Conservation (phyloP, 2,329 filamentous ascomycete species). For the Chalaropsis thielavioides region DNA sequence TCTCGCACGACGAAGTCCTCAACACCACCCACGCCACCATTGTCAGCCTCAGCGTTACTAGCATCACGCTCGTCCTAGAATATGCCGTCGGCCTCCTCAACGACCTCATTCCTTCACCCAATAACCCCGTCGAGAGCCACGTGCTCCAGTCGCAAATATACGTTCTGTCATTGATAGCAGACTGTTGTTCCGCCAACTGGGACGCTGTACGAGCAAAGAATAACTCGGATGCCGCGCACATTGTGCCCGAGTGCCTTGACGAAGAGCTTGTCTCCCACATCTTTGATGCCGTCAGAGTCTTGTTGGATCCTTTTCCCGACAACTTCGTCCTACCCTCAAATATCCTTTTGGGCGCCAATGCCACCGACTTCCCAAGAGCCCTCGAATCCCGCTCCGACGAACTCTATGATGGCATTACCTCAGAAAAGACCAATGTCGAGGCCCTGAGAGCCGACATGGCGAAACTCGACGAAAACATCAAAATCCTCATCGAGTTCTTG, state of each 20-base stretch:
- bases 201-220: conserved; percentile 27
- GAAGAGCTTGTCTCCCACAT: conserved; percentile 39
- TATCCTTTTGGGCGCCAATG: conserved; percentile 33
- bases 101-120: conserved; percentile 38
- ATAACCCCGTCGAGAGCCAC: conserved; percentile 37
- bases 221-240: conserved; percentile 14
- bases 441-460: conserved; percentile 12
- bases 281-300: conserved; percentile 40
- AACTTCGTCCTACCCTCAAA: conserved; percentile 40
- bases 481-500: conserved; percentile 46
- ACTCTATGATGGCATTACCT: conserved; percentile 12
- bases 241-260: conserved; percentile 30
- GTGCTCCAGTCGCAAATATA: conserved; percentile 51
- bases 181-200: conserved; percentile 52
- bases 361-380: conserved; percentile 11
- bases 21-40: conserved; percentile 46
- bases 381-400: conserved; percentile 14
- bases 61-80: conserved; percentile 40
- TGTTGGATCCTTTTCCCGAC: conserved; percentile 46
- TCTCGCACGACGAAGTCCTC: conserved; percentile 46
- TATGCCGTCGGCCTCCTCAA: conserved; percentile 43
- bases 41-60: conserved; percentile 42
- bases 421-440: conserved; percentile 11
- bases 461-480: conserved; percentile 41
- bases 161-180: conserved; percentile 46